Percentiles rank a stretch among this genome's conserved stretches.
phyloP scores from a whole-genome alignment of 129 eudicot species.

The Flaveria trinervia region DNA sequence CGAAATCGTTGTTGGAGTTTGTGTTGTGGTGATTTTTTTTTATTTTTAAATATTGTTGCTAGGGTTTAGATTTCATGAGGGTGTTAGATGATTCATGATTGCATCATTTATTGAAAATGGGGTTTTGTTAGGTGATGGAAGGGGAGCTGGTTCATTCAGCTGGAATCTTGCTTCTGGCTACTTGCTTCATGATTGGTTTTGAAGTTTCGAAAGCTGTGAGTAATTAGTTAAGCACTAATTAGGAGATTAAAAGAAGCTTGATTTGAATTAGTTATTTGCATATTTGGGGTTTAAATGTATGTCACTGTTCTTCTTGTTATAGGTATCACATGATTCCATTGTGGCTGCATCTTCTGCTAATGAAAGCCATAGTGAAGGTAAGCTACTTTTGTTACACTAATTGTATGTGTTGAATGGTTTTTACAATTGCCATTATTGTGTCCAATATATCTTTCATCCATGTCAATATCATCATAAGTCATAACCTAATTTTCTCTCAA shows the following conservation, averaged over 20 bases:
- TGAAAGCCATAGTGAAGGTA: constrained; percentile 41
- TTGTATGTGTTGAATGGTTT: background rate
- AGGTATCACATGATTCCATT: constrained; percentile 51
- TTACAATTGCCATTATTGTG: background rate
- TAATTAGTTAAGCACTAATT: background rate
- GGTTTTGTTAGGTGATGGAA: constrained; percentile 42
- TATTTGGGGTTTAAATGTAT: constrained; percentile 2
- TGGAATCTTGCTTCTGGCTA: constrained; percentile 33
- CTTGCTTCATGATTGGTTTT: constrained; percentile 45
- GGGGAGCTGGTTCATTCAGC: constrained; percentile 27
- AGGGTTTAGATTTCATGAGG: background rate
- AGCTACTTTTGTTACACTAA: background rate
- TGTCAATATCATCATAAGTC: background rate
- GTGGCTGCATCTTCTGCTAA: constrained; percentile 36
- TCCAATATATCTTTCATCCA: constrained; percentile 2
- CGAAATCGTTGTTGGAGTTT: background rate
- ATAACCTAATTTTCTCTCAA: background rate
- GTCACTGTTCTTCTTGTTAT: constrained; percentile 17
- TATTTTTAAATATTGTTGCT: too few relatives aligned
- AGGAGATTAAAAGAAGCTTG: constrained; percentile 5
- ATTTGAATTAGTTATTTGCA: background rate
- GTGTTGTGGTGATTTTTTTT: background rate
- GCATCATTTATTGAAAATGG: background rate
- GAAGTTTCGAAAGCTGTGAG: constrained; percentile 46
- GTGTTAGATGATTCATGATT: constrained; percentile 14